These are phyloP conservation scores for Solanum bukasovii DNA, from an alignment of 257 asterid species.

Conservation along the genomic window DNA sequence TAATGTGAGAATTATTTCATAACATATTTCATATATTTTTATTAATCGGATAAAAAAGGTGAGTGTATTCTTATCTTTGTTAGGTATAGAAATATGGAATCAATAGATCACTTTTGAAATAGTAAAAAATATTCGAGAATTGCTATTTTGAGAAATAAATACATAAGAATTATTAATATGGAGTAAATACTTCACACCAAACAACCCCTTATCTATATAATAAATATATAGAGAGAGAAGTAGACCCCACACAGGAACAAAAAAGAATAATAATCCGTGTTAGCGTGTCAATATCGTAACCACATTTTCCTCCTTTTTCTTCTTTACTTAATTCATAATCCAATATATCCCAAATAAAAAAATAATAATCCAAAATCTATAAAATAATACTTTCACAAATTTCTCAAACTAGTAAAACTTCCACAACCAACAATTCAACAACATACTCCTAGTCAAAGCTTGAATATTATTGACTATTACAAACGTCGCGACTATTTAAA, in stretches of 20 bases:
- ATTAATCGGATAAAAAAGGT: too few species aligned
- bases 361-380: neutral
- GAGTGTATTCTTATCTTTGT: neutral
- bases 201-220: too few species aligned
- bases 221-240: neutral
- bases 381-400: neutral
- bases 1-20: too few species aligned
- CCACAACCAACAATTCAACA: neutral
- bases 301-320: neutral
- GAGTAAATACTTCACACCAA: too few species aligned
- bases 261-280: neutral
- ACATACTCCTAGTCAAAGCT: neutral
- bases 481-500: neutral
- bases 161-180: too few species aligned
- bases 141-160: too few species aligned
- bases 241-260: neutral
- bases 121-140: neutral
- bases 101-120: neutral
- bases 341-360: too few species aligned
- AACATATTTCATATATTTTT: neutral
- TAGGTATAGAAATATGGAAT: neutral
- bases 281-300: neutral
- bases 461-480: neutral
- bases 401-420: neutral
- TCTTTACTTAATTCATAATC: neutral